Evolutionary conservation across 2,329 filamentous ascomycete genomes (phyloP), one percentile per base, ranked within the genome.

Genomic region (Fusarium concolor): DNA sequence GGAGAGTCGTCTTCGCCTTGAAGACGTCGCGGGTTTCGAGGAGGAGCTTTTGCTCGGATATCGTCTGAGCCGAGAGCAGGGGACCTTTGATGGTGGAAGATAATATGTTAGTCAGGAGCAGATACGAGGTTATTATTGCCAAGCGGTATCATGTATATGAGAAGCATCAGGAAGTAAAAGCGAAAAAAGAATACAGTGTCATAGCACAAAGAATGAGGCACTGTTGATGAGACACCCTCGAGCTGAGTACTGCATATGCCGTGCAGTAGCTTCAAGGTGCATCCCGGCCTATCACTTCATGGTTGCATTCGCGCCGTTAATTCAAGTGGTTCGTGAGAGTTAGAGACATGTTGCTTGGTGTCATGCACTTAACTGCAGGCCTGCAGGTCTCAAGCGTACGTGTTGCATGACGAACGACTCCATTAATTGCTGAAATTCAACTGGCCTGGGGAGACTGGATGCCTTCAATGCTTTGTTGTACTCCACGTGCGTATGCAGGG

Each of bases 21-120:
- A 26, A 26, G 59, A 71, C 77, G 62, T 57, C 71, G 72, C 14
- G 79, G 76, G 54, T 79, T 81, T 73, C 76, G 76, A 24, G 76
- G 76, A 38, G 81, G 52, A 66, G 65, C 64, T 41, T 66, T 57
- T 26, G 26, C 26, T 26, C 26, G 26, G 37, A 68, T 56, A 33
- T 70, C 56, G 59, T 68, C 68, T 44, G 70, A 71, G 56, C 70
- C 56, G 53, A 54, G 58, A 26, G 65, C 62, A 67, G 72, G 72
- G 49, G 74, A 73, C 55, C 73, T 74, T 59, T 50, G 42, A 56
- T 51, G 38, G 46, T 49, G 44, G 54, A 57, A 61, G 50, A 35
- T 20, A 61, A 28, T 44, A 38, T 56, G 62, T 74, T 50, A 74
- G 72, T 64, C 45, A 67, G 47, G 60, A 45, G 50, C 56, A 42